Evolutionary conservation across 768 basidiomycete genomes (phyloP), one percentile per base, ranked within the genome.

Genomic region (Russula vinacea): DNA sequence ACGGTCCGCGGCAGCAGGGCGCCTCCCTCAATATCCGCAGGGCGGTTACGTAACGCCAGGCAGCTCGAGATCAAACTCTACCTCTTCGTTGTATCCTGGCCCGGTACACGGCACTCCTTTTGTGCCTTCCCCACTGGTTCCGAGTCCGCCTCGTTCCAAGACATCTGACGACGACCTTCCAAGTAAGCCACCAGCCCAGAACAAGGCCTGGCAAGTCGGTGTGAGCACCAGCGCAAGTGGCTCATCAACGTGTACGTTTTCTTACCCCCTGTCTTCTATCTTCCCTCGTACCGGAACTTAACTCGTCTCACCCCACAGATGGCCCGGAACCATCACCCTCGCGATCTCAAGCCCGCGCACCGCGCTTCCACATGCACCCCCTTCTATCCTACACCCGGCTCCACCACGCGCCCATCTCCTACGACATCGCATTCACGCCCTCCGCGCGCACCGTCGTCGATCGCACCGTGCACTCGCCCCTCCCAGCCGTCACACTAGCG

Each of bases 361-460:
- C 70, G 5, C 73, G 79, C 45, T 70, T 84, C 29, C 80, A 84
- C 70, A 84, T 88, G 81, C 86, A 88, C 69, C 86, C 86, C 5
- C 74, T 88, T 0, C 78, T 88, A 55, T 83, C 85, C 3, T 78
- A 80, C 56, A 82, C 81, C 32, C 79, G 80, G 47, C 74, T 81
- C 19, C 82, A 84, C 64, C 79, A 77, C 62, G 83, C 86, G 2
- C 85, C 86, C 35, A 84, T 88, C 60, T 81, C 81, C 35, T 88
- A 84, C 72, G 84, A 88, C 69, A 73, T 84, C 22, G 76, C 74
- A 1, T 83, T 78, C 66, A 78, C 84, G 1, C 86, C 86, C 14
- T 84, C 84, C 24, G 77, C 83, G 17, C 79, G 79, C 40, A 83
- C 82, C 22, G 78, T 87, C 49, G 75, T 86, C 24, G 84, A 87